Conservation (phyloP, 306 rosid species). For the Albizia julibrissin region DNA sequence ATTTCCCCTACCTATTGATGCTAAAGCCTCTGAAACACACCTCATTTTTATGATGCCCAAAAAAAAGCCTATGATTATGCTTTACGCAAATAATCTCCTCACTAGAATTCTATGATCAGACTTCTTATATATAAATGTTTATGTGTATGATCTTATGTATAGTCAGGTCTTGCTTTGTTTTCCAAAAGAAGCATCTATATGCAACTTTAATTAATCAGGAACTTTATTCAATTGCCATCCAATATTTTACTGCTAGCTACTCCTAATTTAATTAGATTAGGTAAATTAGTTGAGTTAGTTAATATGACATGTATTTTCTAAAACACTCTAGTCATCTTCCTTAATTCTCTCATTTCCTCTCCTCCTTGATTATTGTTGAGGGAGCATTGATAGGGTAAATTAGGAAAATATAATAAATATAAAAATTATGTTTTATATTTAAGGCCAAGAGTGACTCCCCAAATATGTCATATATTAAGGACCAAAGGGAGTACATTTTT, state of each 20-base stretch:
- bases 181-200: background rate
- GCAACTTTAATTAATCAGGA: background rate
- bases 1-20: background rate
- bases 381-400: too few relatives aligned
- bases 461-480: too few relatives aligned
- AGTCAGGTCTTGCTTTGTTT: background rate
- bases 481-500: too few relatives aligned
- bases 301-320: too few relatives aligned
- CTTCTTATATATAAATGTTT: background rate
- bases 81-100: conserved; percentile 2
- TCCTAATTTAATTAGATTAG: too few relatives aligned
- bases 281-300: too few relatives aligned
- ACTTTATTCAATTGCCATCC: background rate
- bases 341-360: too few relatives aligned
- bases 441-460: too few relatives aligned
- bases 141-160: background rate
- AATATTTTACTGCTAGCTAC: background rate
- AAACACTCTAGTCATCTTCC: too few relatives aligned
- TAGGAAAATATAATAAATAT: too few relatives aligned
- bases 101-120: background rate
- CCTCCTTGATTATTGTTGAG: too few relatives aligned
- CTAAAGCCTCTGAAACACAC: background rate
- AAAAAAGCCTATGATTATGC: conserved; percentile 17
- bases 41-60: background rate
- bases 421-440: too few relatives aligned